Conservation (phyloP, 2,329 filamentous ascomycete species). For the Dendryphion nanum region DNA sequence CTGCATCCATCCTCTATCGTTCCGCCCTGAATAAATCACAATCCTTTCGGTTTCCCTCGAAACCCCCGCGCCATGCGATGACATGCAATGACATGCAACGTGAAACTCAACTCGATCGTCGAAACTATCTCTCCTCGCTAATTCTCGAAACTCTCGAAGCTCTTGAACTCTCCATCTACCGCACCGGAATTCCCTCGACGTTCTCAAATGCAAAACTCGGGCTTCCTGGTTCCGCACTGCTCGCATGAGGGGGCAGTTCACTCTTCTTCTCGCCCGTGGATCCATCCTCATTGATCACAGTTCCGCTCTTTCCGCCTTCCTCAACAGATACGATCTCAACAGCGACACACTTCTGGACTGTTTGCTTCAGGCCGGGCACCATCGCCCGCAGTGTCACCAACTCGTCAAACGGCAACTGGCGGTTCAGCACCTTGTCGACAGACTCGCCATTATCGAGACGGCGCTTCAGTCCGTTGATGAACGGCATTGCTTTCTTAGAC, state of each 20-base stretch:
- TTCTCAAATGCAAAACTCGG: slow-evolving; percentile 88
- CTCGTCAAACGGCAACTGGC: slow-evolving; percentile 87
- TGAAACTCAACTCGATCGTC: too few relatives aligned
- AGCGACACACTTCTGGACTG: slow-evolving; percentile 64
- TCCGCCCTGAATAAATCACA: too few relatives aligned
- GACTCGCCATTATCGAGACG: slow-evolving; percentile 69
- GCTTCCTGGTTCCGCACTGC: slow-evolving; percentile 74
- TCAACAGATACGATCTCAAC: slow-evolving; percentile 72
- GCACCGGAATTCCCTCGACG: slow-evolving; percentile 44
- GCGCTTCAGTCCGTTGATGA: slow-evolving; percentile 84
- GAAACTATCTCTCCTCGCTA: too few relatives aligned
- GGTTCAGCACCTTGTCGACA: slow-evolving; percentile 69
- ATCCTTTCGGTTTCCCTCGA: too few relatives aligned
- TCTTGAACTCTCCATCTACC: slow-evolving; percentile 16
- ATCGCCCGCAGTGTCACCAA: slow-evolving; percentile 72
- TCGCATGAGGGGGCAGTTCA: slow-evolving; percentile 60
- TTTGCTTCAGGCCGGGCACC: slow-evolving; percentile 74
- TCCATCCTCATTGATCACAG: slow-evolving; percentile 53
- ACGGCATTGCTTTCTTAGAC: slow-evolving; percentile 98
- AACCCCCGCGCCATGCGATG: too few relatives aligned
- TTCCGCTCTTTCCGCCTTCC: slow-evolving; percentile 66
- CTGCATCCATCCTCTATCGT: too few relatives aligned
- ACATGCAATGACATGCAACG: too few relatives aligned
- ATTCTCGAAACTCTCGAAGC: too few relatives aligned
- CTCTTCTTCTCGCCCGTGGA: slow-evolving; percentile 58